Evolutionary conservation across 768 basidiomycete genomes (phyloP).

Genomic region (Russula emetica): DNA sequence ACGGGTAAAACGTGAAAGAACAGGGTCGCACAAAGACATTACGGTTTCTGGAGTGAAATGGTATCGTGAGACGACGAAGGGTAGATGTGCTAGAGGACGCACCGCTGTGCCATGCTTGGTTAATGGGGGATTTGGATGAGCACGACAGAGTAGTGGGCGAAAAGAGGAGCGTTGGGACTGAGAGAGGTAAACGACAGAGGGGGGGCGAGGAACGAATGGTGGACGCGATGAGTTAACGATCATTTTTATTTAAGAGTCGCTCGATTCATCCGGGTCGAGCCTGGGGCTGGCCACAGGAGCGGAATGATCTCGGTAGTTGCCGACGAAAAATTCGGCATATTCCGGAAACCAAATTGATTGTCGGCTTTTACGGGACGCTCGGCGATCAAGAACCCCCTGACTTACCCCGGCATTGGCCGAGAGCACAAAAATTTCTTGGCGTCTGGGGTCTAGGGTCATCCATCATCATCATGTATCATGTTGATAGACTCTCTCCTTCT

Average conservation of each 20-base stretch:
- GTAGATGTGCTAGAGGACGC: not conserved
- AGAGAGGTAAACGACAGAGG: conserved; percentile 5
- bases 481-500: not conserved
- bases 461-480: not conserved
- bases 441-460: conserved; percentile 6
- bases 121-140: not conserved
- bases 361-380: conserved; percentile 26
- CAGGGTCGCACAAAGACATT: conserved; percentile 21
- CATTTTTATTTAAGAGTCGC: conserved; percentile 12
- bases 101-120: conserved; percentile 6
- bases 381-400: conserved; percentile 23
- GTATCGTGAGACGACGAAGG: not conserved
- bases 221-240: conserved; percentile 20
- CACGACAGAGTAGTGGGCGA: not conserved
- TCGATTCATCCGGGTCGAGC: conserved; percentile 3
- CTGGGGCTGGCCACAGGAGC: not conserved
- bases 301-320: conserved; percentile 15
- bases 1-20: not conserved
- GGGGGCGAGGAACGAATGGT: conserved; percentile 10
- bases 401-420: conserved; percentile 18
- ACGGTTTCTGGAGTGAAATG: not conserved
- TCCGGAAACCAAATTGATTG: conserved; percentile 13
- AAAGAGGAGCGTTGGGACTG: not conserved
- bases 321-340: conserved; percentile 7
- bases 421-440: not conserved